Conservation (phyloP, 805 yeast genomes). For the Candida germanica region DNA sequence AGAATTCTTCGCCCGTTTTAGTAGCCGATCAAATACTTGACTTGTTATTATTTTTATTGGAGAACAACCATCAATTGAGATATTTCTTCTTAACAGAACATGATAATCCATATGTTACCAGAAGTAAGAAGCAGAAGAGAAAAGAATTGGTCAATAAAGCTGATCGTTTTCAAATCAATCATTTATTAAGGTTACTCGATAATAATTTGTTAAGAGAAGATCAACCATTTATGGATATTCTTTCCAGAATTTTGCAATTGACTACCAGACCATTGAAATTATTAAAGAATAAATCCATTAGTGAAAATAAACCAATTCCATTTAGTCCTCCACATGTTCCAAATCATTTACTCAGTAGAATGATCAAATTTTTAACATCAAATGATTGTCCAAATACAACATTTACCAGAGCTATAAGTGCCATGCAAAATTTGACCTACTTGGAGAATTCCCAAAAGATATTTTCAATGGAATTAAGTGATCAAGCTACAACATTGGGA, state of each 20-base stretch:
- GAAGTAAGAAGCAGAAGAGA: conserved; percentile 29
- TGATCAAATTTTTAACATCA: conserved; percentile 67
- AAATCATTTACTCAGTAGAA: conserved; percentile 53
- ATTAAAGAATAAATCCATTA: conserved; percentile 37
- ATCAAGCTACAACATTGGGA: conserved; percentile 60
- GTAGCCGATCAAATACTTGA: conserved; percentile 80
- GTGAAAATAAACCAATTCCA: conserved; percentile 19
- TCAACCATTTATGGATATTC: conserved; percentile 68
- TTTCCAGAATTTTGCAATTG: conserved; percentile 72
- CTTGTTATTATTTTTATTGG: conserved; percentile 66
- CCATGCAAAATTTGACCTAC: conserved; percentile 72
- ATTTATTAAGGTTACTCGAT: conserved; percentile 59
- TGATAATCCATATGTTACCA: conserved; percentile 39
- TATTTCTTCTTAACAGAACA: conserved; percentile 79
- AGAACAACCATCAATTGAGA: conserved; percentile 62
- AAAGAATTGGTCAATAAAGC: conserved; percentile 18
- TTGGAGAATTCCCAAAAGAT: conserved; percentile 59
- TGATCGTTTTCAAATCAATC: conserved; percentile 69
- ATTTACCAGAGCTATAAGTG: conserved; percentile 76
- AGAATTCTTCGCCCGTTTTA: conserved; percentile 61
- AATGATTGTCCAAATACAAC: conserved; percentile 84
- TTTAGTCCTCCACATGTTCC: conserved; percentile 62
- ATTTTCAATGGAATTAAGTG: conserved; percentile 66
- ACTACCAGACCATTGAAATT: conserved; percentile 70
- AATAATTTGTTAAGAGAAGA: conserved; percentile 67